Evolutionary conservation across 2,329 filamentous ascomycete species (phyloP).

Genomic region (Pseudophaeomoniella oleicola): DNA sequence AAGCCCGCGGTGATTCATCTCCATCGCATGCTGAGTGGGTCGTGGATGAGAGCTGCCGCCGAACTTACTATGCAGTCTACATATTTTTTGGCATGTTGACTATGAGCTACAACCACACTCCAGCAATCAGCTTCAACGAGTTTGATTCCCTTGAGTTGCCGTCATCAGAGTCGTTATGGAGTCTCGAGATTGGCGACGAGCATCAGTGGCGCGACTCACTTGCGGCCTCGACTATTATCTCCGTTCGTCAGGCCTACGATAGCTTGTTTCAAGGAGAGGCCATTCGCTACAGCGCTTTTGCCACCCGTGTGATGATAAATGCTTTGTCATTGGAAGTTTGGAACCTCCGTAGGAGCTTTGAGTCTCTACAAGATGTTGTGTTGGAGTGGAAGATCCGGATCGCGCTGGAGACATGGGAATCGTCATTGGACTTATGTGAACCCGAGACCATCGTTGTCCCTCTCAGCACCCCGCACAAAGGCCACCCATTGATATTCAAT

Average conservation of each 20-base stretch:
- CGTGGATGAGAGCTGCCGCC: conserved; percentile 87
- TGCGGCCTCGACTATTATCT: conserved; percentile 55
- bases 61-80: conserved; percentile 96
- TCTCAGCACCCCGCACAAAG: conserved; percentile 86
- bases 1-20: conserved; percentile 62
- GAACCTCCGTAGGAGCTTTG: conserved; percentile 98
- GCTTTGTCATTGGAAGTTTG: conserved; percentile 95
- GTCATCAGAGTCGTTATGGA: conserved; percentile 90
- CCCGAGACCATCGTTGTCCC: conserved; percentile 78
- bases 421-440: conserved; percentile 84
- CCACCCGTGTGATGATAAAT: conserved; percentile 96
- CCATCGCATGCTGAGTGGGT: conserved; percentile 86
- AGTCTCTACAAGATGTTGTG: conserved; percentile 90
- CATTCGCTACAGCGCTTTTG: conserved; percentile 88
- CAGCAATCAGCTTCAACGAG: conserved; percentile 95
- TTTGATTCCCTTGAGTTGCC: conserved; percentile 88
- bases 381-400: conserved; percentile 95
- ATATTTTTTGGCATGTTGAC: conserved; percentile 96
- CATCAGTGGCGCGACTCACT: conserved; percentile 71
- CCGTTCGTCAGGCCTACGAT: conserved; percentile 88
- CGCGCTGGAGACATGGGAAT: conserved; percentile 97
- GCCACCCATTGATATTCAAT: conserved; percentile 93
- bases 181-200: conserved; percentile 64
- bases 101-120: conserved; percentile 93
- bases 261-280: conserved; percentile 88